These are phyloP conservation scores for Oemleria cerasiformis DNA, from an alignment of 306 rosid species.

Conservation along the genomic window DNA sequence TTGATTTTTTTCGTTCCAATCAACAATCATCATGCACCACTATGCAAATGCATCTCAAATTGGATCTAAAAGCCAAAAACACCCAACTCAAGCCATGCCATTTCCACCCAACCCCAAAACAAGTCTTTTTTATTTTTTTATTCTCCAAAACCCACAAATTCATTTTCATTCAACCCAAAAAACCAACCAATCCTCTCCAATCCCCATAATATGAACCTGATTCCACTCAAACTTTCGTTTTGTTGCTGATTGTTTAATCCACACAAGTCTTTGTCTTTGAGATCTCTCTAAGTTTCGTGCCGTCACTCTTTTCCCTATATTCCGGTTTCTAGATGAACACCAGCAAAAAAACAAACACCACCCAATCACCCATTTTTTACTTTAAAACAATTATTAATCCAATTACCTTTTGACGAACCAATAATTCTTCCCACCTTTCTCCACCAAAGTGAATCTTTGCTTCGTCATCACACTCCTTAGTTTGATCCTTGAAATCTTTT, in stretches of 20 bases:
- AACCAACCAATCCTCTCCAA: not conserved
- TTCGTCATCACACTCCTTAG: constrained; percentile 11
- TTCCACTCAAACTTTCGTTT: not conserved
- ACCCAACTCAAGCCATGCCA: not conserved
- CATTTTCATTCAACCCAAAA: not conserved
- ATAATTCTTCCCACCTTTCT: constrained; percentile 3
- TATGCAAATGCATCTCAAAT: not conserved
- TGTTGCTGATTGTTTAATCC: constrained; percentile 2
- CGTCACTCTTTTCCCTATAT: constrained; percentile 13
- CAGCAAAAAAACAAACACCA: not conserved
- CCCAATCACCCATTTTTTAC: constrained; percentile 7
- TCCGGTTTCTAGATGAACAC: constrained; percentile 17
- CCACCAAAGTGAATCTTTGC: constrained; percentile 13
- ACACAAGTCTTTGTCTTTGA: constrained; percentile 9
- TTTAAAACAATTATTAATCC: not conserved
- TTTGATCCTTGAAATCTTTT: not conserved
- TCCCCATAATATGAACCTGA: not conserved
- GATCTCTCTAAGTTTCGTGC: not conserved
- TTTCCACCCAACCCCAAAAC: not conserved
- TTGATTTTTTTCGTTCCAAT: not conserved
- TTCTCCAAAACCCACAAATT: not conserved
- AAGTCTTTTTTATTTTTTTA: not conserved
- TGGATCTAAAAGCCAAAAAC: not conserved
- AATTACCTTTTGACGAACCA: constrained; percentile 17
- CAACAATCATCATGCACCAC: not conserved